Evolutionary conservation across 352 stramenopile genomes (phyloP), one percentile per base, ranked within the genome.

Genomic region (Halophytophthora batemanensis): DNA sequence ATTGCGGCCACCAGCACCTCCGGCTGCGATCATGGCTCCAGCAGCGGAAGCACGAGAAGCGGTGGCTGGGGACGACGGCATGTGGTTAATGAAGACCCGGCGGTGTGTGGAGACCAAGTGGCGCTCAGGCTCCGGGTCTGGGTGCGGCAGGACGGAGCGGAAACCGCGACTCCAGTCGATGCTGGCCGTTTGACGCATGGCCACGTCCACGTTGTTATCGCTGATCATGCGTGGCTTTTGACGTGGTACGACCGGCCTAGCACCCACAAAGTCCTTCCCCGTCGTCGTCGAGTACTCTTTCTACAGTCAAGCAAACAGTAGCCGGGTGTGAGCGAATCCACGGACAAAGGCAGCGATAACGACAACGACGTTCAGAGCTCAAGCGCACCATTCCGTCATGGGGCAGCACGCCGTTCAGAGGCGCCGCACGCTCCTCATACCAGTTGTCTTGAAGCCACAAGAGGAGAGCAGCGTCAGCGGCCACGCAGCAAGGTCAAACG

Each of bases 21-120:
- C 82, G 1, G 81, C 78, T 6, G 70, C 45, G 19, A 67, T 67
- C 43, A 71, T 66, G 2, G 53, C 46, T 6, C 60, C 59, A 4
- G 59, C 37, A 31, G 57, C 52, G 8, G 38, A 43, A 38, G 41
- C 36, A 14, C 40, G 45, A 2, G 39, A 48, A 40, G 48, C 35
- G 56, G 11, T 40, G 49, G 40, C 22, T 21, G 45, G 56, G 15
- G 52, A 38, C 6, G 36, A 45, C 3, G 57, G 36, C 31, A 80
- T 81, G 41, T 83, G 71, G 22, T 77, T 78, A 19, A 75, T 52
- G 44, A 86, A 87, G 0, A 75, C 63, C 2, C 66, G 66, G 17
- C 78, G 74, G 45, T 90, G 69, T 5, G 71, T 93, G 11, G 82
- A 84, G 45, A 87, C 65, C 29, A 93, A 47, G 23, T 86, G 69